These are phyloP conservation scores for Rhodomyrtus tomentosa DNA, from an alignment of 345 rosid species.

Conservation along the genomic window DNA sequence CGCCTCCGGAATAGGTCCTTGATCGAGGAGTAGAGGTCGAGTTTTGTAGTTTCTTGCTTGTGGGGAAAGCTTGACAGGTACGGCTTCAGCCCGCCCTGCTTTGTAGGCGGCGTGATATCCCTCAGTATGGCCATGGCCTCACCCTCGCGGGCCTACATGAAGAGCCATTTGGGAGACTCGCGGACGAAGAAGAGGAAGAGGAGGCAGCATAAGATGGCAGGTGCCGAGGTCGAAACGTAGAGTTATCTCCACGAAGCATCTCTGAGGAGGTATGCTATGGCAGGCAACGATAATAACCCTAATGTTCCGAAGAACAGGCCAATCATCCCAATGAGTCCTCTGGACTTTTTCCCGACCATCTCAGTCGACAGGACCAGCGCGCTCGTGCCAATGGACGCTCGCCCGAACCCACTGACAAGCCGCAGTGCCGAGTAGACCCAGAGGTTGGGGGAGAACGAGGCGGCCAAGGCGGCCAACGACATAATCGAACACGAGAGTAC, in stretches of 20 bases:
- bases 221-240: conserved; percentile 29
- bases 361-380: conserved; percentile 34
- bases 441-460: conserved; percentile 16
- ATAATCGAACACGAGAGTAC: conserved; percentile 14
- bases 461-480: conserved; percentile 23
- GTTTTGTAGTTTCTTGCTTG: background rate
- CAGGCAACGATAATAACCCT: conserved; percentile 43
- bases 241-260: conserved; percentile 38
- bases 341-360: conserved; percentile 25
- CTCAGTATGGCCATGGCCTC: conserved; percentile 24
- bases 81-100: background rate
- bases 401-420: conserved; percentile 18
- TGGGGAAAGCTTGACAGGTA: background rate
- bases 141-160: conserved; percentile 18
- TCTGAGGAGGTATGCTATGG: conserved; percentile 22
- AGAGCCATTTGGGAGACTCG: conserved; percentile 56
- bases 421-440: conserved; percentile 27
- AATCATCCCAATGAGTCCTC: conserved; percentile 33
- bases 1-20: conserved; percentile 2
- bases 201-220: conserved; percentile 17
- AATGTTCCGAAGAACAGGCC: conserved; percentile 35
- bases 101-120: background rate
- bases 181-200: conserved; percentile 15
- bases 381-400: conserved; percentile 18
- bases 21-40: conserved; percentile 3